phyloP scores from a whole-genome alignment of 2,329 filamentous ascomycete species.

The Apiospora saccharicola region DNA sequence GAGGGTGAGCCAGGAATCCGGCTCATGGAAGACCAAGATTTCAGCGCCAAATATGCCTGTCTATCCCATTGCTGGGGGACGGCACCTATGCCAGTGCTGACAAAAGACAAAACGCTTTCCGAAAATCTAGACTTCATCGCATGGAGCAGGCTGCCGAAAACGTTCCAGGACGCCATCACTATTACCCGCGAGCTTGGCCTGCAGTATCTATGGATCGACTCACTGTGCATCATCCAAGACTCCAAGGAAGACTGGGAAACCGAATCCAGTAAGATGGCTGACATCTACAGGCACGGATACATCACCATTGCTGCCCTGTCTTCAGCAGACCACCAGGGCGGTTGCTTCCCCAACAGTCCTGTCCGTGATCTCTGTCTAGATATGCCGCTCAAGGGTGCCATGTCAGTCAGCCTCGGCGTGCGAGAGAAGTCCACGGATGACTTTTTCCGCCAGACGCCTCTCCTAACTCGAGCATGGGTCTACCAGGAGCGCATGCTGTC shows the following conservation, averaged over 20 bases:
- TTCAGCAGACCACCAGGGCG: neutral
- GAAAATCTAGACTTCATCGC: neutral
- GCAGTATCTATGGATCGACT: neutral
- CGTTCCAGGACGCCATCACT: neutral
- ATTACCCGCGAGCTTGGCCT: neutral
- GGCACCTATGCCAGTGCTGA: neutral
- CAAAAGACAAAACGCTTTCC: neutral
- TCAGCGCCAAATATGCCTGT: neutral
- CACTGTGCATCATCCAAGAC: neutral
- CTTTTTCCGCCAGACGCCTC: neutral
- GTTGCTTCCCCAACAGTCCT: neutral
- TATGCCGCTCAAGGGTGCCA: rapidly evolving
- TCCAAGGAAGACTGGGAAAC: neutral
- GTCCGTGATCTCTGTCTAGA: neutral
- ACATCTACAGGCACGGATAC: neutral
- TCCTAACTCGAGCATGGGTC: neutral
- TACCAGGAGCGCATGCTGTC: neutral
- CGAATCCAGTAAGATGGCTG: neutral
- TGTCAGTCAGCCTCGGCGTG: rapidly evolving
- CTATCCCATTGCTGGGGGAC: neutral
- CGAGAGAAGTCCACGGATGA: neutral
- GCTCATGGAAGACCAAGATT: neutral
- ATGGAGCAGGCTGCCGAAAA: neutral
- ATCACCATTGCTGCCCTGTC: neutral
- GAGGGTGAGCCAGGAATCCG: neutral